Base-by-base conservation (phyloP, 768 basidiomycete species). In the Panaeolus cyanescens region DNA sequence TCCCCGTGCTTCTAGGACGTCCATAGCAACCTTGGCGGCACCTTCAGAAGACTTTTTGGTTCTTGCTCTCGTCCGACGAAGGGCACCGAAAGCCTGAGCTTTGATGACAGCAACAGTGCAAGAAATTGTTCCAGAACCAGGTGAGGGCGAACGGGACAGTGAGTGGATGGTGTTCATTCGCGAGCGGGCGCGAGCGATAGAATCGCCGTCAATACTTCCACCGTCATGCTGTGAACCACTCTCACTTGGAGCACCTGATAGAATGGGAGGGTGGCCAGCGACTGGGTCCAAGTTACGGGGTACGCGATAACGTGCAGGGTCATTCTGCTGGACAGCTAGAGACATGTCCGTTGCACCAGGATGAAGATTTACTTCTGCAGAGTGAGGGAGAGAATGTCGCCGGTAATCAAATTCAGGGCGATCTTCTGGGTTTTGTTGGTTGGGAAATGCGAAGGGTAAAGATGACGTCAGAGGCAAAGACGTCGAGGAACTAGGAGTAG, bases 91-190 rank as follows among this genome's bases (percentile, higher is more conserved):
- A 36, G 93, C 89, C 71, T 94, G 92, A 40, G 92, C 92, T 77
- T 94, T 95, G 77, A 95, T 93, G 60, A 94, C 92, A 57, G 93
- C 92, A 53, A 95, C 84, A 31, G 93, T 94, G 25, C 90, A 89
- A 55, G 89, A 92, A 70, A 92, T 75, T 19, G 77, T 74, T 33
- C 82, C 73, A 58, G 77, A 71, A 61, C 71, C 69, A 40, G 82
- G 81, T 10, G 83, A 83, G 39, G 79, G 77, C 3, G 83, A 83
- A 54, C 80, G 81, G n/a, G 83, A 75, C 67, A 79, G 81, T 33
- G 84, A 76, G 28, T 78, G 74, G 57, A 68, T 71, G 19, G 79
- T 75, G 58, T 76, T 73, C 55, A 82, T 83, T 56, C 85, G 83
- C 59, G 81, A 70, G 45, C 84, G 80, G 65, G 80, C 65, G 63